Conservation (phyloP, 495 filamentous ascomycete species). For the Penicillium verhagenii region DNA sequence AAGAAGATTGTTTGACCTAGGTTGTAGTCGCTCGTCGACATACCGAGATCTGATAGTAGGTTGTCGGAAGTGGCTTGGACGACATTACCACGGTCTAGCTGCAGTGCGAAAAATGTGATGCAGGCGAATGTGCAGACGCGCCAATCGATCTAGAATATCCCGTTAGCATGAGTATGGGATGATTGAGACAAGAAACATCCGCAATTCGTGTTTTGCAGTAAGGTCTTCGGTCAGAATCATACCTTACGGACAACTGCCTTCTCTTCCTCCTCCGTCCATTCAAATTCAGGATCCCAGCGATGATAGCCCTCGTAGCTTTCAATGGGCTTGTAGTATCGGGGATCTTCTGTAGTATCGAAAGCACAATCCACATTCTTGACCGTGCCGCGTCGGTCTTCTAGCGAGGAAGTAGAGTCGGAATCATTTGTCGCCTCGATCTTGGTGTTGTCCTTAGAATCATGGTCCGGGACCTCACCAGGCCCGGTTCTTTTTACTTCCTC, state of each 20-base stretch:
- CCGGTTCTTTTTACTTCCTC: slow-evolving; percentile 15
- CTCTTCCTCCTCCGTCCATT: slow-evolving; percentile 72
- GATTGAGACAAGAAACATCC: too few relatives aligned
- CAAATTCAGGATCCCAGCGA: slow-evolving; percentile 70
- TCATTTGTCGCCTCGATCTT: slow-evolving; percentile 13
- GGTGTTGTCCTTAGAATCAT: slow-evolving; percentile 11
- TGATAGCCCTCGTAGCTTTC: slow-evolving; percentile 66
- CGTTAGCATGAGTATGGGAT: neutral
- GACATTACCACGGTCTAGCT: slow-evolving; percentile 77
- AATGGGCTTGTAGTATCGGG: slow-evolving; percentile 57
- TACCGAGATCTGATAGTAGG: slow-evolving; percentile 57
- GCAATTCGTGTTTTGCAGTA: neutral
- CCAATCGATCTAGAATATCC: slow-evolving; percentile 45
- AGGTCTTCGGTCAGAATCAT: neutral
- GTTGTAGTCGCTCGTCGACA: slow-evolving; percentile 77
- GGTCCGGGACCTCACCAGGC: neutral
- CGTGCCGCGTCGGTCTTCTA: slow-evolving; percentile 10
- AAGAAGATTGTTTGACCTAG: slow-evolving; percentile 73
- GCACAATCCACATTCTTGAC: slow-evolving; percentile 24
- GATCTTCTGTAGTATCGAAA: slow-evolving; percentile 43
- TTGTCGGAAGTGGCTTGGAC: slow-evolving; percentile 70
- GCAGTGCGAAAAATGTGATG: slow-evolving; percentile 79
- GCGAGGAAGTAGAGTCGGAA: slow-evolving; percentile 25
- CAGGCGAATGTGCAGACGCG: slow-evolving; percentile 64
- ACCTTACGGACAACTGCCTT: slow-evolving; percentile 65